These are phyloP conservation scores for Hericium alpestre DNA, from an alignment of 768 basidiomycete genomes.

Conservation along the genomic window DNA sequence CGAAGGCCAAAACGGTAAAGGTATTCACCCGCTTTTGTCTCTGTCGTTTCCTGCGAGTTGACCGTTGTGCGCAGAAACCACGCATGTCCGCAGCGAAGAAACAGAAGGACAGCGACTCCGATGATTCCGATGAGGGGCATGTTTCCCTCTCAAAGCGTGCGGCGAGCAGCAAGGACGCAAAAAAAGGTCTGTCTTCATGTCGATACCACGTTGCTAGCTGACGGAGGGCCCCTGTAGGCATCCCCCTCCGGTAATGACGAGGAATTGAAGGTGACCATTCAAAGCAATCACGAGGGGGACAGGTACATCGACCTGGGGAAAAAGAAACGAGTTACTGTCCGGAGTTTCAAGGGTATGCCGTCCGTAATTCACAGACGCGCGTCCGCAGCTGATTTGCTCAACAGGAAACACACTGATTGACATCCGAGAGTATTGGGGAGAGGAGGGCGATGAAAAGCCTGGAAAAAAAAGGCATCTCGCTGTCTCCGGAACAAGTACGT, in stretches of 20 bases:
- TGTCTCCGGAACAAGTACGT: slow-evolving; percentile 53
- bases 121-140: background rate
- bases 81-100: background rate
- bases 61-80: background rate
- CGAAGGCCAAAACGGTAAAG: background rate
- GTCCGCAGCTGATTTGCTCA: slow-evolving; percentile 18
- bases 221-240: too few species aligned
- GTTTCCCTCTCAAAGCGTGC: background rate
- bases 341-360: slow-evolving; percentile 32
- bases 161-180: background rate
- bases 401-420: slow-evolving; percentile 49
- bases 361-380: background rate
- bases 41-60: background rate
- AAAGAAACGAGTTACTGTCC: slow-evolving; percentile 56
- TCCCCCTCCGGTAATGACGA: background rate
- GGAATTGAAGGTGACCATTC: background rate
- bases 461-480: slow-evolving; percentile 77
- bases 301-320: slow-evolving; percentile 59
- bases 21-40: background rate
- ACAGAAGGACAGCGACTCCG: background rate
- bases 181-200: slow-evolving; percentile 1
- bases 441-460: slow-evolving; percentile 49
- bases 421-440: slow-evolving; percentile 63
- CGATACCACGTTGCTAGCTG: background rate
- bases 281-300: slow-evolving; percentile 28